Conservation (phyloP, 495 filamentous ascomycete species). For the Tetracladium marchalianum region DNA sequence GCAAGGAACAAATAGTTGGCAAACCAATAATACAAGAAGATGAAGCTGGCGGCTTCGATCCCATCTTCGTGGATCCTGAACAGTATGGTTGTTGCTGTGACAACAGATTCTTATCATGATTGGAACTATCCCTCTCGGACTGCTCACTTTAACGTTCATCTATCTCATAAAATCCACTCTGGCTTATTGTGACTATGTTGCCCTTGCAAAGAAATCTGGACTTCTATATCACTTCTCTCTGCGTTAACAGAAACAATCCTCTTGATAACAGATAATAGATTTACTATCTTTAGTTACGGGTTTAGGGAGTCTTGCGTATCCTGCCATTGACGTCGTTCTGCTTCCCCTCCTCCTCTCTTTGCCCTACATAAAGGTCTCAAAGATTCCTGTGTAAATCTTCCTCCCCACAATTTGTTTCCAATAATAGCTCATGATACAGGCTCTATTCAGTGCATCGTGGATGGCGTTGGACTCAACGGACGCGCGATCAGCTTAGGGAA, state of each 20-base stretch:
- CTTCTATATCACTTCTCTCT: background rate
- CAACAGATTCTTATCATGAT: background rate
- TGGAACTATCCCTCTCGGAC: slow-evolving; percentile 1
- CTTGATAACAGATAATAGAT: background rate
- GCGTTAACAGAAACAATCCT: background rate
- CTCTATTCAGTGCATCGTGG: background rate
- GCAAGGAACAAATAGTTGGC: too few species aligned
- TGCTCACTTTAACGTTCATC: background rate
- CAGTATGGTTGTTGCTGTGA: too few species aligned
- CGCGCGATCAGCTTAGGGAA: slow-evolving; percentile 8
- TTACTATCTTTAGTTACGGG: background rate
- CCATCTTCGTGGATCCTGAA: too few species aligned
- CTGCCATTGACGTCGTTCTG: background rate
- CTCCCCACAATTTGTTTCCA: background rate
- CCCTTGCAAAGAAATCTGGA: slow-evolving; percentile 1
- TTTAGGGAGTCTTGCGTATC: background rate
- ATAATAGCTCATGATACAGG: too few species aligned
- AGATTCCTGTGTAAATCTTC: background rate
- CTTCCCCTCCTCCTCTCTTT: background rate
- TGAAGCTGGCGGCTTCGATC: too few species aligned
- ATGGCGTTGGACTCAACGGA: slow-evolving; percentile 20
- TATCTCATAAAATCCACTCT: background rate
- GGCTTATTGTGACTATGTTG: background rate
- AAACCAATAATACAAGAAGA: too few species aligned
- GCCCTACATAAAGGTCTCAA: background rate